Evolutionary conservation across 306 rosid species (phyloP).

Genomic region (Dalbergia cultrata): DNA sequence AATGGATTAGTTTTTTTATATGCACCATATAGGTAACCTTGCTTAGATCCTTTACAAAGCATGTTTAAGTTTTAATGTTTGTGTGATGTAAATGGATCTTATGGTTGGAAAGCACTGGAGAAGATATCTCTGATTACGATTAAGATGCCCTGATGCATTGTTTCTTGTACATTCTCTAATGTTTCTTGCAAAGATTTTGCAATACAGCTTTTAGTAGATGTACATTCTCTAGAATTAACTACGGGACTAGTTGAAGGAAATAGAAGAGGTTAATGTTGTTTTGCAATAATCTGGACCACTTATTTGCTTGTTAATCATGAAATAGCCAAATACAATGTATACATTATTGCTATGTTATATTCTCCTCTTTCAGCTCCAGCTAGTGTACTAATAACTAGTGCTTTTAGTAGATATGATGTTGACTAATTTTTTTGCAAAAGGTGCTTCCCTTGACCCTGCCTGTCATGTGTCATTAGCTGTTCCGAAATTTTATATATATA

Average conservation of each 20-base stretch:
- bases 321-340: slow-evolving; percentile 24
- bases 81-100: slow-evolving; percentile 4
- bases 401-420: slow-evolving; percentile 27
- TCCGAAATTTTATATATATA: too few species aligned
- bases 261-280: neutral
- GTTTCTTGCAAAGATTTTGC: neutral
- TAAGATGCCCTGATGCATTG: neutral
- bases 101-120: slow-evolving; percentile 9
- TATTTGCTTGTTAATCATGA: slow-evolving; percentile 7
- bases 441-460: slow-evolving; percentile 44
- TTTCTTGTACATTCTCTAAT: slow-evolving; percentile 7
- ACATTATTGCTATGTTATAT: slow-evolving; percentile 15
- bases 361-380: slow-evolving; percentile 30
- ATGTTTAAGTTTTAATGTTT: slow-evolving; percentile 25
- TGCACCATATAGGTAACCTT: neutral
- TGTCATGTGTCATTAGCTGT: slow-evolving; percentile 39
- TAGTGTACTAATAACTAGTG: slow-evolving; percentile 17
- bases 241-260: slow-evolving; percentile 18
- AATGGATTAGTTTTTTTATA: slow-evolving; percentile 8
- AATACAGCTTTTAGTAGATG: too few species aligned
- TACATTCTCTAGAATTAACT: too few species aligned
- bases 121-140: slow-evolving; percentile 13
- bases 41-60: slow-evolving; percentile 7
- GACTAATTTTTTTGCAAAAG: slow-evolving; percentile 42
- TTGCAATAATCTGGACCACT: slow-evolving; percentile 28